Evolutionary conservation across 148 eudicot genomes (phyloP).

Genomic region (Hydrangea macrophylla): DNA sequence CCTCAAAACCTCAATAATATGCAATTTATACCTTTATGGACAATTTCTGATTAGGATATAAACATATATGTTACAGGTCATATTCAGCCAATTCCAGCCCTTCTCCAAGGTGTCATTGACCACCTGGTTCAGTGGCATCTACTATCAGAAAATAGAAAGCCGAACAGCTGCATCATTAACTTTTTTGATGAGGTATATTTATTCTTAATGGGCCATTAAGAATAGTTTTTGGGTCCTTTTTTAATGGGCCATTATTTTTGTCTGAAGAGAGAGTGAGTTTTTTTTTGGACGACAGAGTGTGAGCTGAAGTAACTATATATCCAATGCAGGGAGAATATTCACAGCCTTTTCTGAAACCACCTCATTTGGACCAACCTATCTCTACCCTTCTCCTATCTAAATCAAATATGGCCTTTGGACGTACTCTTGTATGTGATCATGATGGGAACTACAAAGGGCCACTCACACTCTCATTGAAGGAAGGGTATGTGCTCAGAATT

Average conservation of each 20-base stretch:
- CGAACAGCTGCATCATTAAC: conserved; percentile 87
- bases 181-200: conserved; percentile 81
- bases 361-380: conserved; percentile 89
- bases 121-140: conserved; percentile 84
- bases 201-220: background rate
- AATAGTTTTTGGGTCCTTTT: too few relatives aligned
- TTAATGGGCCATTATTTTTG: background rate
- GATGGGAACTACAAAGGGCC: conserved; percentile 88
- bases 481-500: conserved; percentile 60
- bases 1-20: background rate
- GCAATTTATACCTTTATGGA: background rate
- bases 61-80: conserved; percentile 55
- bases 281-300: too few relatives aligned
- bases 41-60: conserved; percentile 5
- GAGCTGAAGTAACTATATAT: background rate
- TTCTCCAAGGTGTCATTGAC: conserved; percentile 69
- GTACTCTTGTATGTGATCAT: conserved; percentile 54
- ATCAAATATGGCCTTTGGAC: conserved; percentile 85
- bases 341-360: conserved; percentile 92
- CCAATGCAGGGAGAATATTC: conserved; percentile 76
- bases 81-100: conserved; percentile 76
- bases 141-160: conserved; percentile 69
- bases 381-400: conserved; percentile 74
- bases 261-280: background rate
- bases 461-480: conserved; percentile 68